Evolutionary conservation across 2,329 filamentous ascomycete species (phyloP).

Genomic region (Phialophora tarda): DNA sequence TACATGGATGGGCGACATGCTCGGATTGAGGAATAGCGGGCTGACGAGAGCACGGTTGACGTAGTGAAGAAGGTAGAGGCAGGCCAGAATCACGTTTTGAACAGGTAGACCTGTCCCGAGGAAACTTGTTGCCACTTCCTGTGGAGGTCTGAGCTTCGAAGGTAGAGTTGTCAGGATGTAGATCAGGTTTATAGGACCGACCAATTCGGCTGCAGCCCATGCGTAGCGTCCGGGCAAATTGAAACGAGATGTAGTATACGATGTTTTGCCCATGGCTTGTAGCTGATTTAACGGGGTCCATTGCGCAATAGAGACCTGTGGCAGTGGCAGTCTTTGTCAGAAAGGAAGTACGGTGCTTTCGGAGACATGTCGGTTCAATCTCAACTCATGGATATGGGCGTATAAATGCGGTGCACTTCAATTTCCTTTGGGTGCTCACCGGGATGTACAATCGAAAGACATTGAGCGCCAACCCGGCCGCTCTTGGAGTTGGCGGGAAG

Average conservation of each 20-base stretch:
- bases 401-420: neutral
- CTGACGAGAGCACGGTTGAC: constrained; percentile 83
- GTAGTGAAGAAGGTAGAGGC: constrained; percentile 77
- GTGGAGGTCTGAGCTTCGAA: constrained; percentile 44
- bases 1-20: constrained; percentile 87
- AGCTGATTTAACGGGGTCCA: constrained; percentile 42
- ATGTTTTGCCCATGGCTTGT: constrained; percentile 95
- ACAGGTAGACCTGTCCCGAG: constrained; percentile 42
- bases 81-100: constrained; percentile 46
- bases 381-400: neutral
- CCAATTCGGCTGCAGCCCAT: constrained; percentile 87
- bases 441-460: constrained; percentile 50
- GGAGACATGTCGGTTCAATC: neutral
- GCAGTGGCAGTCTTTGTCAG: constrained; percentile 21
- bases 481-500: constrained; percentile 48
- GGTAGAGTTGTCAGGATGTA: constrained; percentile 79
- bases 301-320: constrained; percentile 74
- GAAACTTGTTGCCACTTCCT: constrained; percentile 29
- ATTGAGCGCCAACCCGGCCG: constrained; percentile 46
- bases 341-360: neutral
- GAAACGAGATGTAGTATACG: constrained; percentile 60
- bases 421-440: neutral
- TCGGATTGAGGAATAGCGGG: constrained; percentile 79
- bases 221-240: constrained; percentile 89
- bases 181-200: constrained; percentile 75